Base-by-base conservation (phyloP, 768 basidiomycete genomes). In the Postia placenta region DNA sequence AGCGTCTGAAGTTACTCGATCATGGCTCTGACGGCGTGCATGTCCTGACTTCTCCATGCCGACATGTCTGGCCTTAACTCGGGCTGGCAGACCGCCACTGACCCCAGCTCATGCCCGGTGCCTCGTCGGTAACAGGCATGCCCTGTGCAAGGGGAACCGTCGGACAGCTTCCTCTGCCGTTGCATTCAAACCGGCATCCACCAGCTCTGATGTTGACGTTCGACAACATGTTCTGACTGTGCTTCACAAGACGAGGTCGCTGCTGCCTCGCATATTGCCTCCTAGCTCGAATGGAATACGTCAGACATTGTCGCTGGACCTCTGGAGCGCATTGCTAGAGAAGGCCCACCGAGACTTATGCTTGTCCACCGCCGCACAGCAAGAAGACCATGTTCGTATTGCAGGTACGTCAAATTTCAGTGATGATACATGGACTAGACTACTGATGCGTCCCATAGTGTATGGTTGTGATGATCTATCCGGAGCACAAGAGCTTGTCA, bases 401-500 rank as follows among this genome's bases (percentile, higher is more conserved):
- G 69, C 69, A 38, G 75, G 82, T 80, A 50, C 53, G 79, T 62
- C 11, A 23, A n/a, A 19, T 11, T 11, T n/a, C 30, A 20, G 30
- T 15, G 1, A 27, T 5, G 22, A 1, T 24, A 30, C 2, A 7
- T 17, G 15, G 38, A 39, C 1, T 12, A n/a, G 12, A 23, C 25
- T 22, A n/a, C 11, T 20, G 11, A 19, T 12, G 7, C 24, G 6
- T 1, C 20, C 0, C 28, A 43, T 50, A 87, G 87, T 89, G 11
- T 78, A 73, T 58, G 76, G 79, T 11, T 56, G 75, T 44, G 79
- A 83, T 61, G 64, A 76, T 56, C 74, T 69, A 62, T 73, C 83
- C 17, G 72, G 70, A 30, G 70, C 79, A 5, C 67, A 68, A 30
- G 79, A 83, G 25, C 65, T 91, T 3, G 76, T 90, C 17, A 80